Conservation (phyloP, 345 rosid genomes). For the Arabis alpina region DNA sequence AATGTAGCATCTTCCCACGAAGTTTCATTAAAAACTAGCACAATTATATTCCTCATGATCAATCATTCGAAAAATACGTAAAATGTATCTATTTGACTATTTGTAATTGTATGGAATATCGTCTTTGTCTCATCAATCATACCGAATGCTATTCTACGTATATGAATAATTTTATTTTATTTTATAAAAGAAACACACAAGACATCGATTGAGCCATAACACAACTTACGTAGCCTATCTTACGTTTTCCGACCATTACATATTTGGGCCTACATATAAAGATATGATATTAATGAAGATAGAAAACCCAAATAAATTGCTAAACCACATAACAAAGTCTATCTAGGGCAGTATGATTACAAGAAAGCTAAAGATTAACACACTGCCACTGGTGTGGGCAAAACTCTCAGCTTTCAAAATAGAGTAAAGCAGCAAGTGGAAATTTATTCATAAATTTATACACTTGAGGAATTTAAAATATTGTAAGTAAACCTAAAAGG, state of each 20-base stretch:
- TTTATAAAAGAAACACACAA: no score
- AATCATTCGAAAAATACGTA: slow-evolving; percentile 1
- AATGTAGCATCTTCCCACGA: slow-evolving; percentile 30
- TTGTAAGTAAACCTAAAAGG: slow-evolving; percentile 39
- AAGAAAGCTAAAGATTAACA: background rate
- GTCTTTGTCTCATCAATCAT: slow-evolving; percentile 18
- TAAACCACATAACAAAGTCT: background rate
- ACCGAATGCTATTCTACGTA: background rate
- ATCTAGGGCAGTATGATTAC: no score
- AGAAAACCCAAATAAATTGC: background rate
- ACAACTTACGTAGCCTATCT: background rate
- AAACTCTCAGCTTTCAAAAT: slow-evolving; percentile 28
- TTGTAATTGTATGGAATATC: background rate
- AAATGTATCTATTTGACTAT: background rate
- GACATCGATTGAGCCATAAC: background rate
- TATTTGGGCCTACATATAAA: background rate
- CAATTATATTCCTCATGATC: slow-evolving; percentile 21
- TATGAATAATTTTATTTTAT: no score
- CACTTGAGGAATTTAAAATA: slow-evolving; percentile 30
- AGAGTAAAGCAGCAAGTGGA: slow-evolving; percentile 14
- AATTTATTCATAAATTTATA: slow-evolving; percentile 27
- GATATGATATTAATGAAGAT: background rate
- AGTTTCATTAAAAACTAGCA: slow-evolving; percentile 20
- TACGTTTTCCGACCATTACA: background rate
- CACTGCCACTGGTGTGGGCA: background rate